Percentiles rank a stretch among this genome's conserved stretches.
phyloP scores from a whole-genome alignment of 805 yeast species.

The Cyberlindnera meyerae region DNA sequence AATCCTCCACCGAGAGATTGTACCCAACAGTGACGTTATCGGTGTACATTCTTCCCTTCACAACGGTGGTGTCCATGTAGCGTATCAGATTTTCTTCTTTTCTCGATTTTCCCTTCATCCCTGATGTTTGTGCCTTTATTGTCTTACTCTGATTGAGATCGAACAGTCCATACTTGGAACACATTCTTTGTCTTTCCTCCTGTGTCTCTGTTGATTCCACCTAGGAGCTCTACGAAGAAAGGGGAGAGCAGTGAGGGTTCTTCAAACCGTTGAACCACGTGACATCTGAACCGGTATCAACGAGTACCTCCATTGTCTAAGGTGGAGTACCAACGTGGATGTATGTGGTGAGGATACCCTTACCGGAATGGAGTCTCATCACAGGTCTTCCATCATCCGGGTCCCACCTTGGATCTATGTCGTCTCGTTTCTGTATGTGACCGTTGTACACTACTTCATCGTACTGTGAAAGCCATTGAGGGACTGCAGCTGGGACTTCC shows the following conservation, averaged over 20 bases:
- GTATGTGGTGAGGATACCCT: neutral
- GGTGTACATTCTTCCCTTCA: conserved; percentile 50
- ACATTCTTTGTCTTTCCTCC: conserved; percentile 2
- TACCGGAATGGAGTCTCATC: conserved; percentile 6
- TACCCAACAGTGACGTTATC: conserved; percentile 18
- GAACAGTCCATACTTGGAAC: conserved; percentile 7
- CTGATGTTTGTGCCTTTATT: conserved; percentile 28
- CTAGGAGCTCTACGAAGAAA: too few species aligned
- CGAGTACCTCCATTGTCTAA: conserved; percentile 25
- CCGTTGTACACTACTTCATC: too few species aligned
- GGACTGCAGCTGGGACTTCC: neutral
- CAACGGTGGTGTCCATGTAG: conserved; percentile 37
- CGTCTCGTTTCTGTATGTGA: neutral
- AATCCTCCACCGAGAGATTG: conserved; percentile 29
- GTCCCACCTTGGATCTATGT: conserved; percentile 1
- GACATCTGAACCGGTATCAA: conserved; percentile 33
- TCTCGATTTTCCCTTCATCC: conserved; percentile 29
- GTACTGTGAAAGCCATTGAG: too few species aligned
- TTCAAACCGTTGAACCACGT: conserved; percentile 29
- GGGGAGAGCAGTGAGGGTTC: conserved; percentile 13
- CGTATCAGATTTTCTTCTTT: conserved; percentile 1
- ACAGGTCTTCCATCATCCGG: conserved; percentile 3
- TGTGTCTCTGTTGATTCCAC: neutral
- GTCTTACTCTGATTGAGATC: neutral
- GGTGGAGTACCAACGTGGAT: conserved; percentile 19